Evolutionary conservation across 495 filamentous ascomycete species (phyloP).

Genomic region (Talaromyces trachyspermus): DNA sequence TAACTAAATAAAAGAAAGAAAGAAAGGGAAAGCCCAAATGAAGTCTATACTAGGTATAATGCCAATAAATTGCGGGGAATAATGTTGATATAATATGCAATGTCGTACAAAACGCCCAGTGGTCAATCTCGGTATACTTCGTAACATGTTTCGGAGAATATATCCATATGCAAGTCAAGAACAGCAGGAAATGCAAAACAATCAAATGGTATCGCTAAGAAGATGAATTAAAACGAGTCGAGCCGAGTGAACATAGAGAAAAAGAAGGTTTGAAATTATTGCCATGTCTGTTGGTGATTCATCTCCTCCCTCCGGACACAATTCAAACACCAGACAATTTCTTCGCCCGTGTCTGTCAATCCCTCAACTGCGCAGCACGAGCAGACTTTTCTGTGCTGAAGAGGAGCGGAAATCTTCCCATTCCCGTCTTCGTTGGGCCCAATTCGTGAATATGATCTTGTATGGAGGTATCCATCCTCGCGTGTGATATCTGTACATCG

Average conservation of each 20-base stretch:
- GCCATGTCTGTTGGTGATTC: background rate
- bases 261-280: background rate
- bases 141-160: no score
- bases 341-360: constrained; percentile 30
- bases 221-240: background rate
- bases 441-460: background rate
- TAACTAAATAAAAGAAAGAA: no score
- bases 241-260: no score
- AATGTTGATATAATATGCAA: no score
- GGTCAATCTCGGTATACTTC: background rate
- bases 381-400: constrained; percentile 25
- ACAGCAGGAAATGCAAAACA: no score
- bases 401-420: background rate
- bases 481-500: background rate
- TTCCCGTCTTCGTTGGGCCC: no score
- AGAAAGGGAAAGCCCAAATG: no score
- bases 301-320: constrained; percentile 19
- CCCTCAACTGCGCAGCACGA: constrained; percentile 37
- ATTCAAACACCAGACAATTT: constrained; percentile 33
- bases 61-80: no score
- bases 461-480: background rate
- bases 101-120: no score
- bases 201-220: background rate
- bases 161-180: no score
- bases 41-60: no score